Conservation (phyloP, 805 yeast species). For the Brettanomyces custersianus region DNA sequence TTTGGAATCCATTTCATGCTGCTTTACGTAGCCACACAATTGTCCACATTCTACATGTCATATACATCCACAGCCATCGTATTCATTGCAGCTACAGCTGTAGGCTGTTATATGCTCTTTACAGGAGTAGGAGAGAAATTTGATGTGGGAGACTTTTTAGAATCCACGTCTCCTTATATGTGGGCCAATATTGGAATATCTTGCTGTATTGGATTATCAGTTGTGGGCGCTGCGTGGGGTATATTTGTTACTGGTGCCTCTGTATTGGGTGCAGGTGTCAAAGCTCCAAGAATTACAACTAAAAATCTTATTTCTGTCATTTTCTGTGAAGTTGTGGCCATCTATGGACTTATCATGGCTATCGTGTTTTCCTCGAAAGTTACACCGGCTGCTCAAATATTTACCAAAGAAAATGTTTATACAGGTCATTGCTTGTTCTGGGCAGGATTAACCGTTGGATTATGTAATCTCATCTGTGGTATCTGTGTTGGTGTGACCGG, state of each 20-base stretch:
- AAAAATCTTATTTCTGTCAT: conserved; percentile 93
- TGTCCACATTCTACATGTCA: too few species aligned
- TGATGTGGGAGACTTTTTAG: conserved; percentile 82
- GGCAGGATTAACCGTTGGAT: conserved; percentile 97
- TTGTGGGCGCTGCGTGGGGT: conserved; percentile 99
- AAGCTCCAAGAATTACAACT: conserved; percentile 94
- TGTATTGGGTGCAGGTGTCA: conserved; percentile 95
- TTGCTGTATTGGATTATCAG: conserved; percentile 86
- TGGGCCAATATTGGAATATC: conserved; percentile 94
- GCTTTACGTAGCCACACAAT: neutral
- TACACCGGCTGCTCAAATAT: conserved; percentile 55
- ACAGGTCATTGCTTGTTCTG: conserved; percentile 94
- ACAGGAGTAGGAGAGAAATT: conserved; percentile 89
- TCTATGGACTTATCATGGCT: conserved; percentile 94
- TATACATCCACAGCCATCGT: conserved; percentile 1
- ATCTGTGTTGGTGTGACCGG: conserved; percentile 96
- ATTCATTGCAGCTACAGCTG: neutral
- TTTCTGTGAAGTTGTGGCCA: conserved; percentile 98
- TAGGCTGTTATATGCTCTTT: conserved; percentile 49
- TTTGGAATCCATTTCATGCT: conserved; percentile 1
- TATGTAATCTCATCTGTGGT: conserved; percentile 92
- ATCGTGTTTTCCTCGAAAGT: conserved; percentile 93
- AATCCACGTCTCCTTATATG: conserved; percentile 85
- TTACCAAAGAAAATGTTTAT: conserved; percentile 77
- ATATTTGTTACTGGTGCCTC: conserved; percentile 93